Conservation (phyloP, 176 grass and related monocot species). For the Oryza rufipogon region DNA sequence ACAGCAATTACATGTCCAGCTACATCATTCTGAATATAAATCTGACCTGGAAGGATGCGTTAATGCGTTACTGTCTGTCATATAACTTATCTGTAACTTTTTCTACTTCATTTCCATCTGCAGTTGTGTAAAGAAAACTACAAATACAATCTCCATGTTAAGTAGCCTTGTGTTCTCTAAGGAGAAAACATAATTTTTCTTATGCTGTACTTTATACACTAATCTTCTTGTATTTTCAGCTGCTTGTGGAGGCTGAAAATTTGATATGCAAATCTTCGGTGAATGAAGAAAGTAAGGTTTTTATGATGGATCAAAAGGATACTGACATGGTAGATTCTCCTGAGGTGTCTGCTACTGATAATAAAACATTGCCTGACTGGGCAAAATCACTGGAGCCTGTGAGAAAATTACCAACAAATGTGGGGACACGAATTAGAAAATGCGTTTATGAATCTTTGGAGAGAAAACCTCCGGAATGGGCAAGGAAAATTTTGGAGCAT, state of each 20-base stretch:
- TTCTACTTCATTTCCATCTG: slow-evolving; percentile 23
- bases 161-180: neutral
- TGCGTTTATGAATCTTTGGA: slow-evolving; percentile 91
- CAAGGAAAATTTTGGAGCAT: slow-evolving; percentile 87
- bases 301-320: slow-evolving; percentile 76
- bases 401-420: slow-evolving; percentile 97
- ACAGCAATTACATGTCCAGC: neutral
- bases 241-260: slow-evolving; percentile 86
- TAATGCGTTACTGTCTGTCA: slow-evolving; percentile 9
- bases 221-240: slow-evolving; percentile 69
- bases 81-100: slow-evolving; percentile 10
- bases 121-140: slow-evolving; percentile 2
- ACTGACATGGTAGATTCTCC: slow-evolving; percentile 56
- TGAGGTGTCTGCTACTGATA: slow-evolving; percentile 53
- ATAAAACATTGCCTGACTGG: slow-evolving; percentile 78
- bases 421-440: slow-evolving; percentile 97
- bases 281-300: slow-evolving; percentile 65
- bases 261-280: slow-evolving; percentile 61
- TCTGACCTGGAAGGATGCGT: slow-evolving; percentile 6
- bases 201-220: slow-evolving; percentile 36
- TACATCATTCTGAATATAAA: slow-evolving; percentile 26
- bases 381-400: slow-evolving; percentile 89
- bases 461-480: slow-evolving; percentile 93
- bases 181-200: slow-evolving; percentile 17
- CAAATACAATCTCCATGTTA: neutral